Conservation (phyloP, 1,284 basidiomycete genomes). For the Apiotrichum sp. region DNA sequence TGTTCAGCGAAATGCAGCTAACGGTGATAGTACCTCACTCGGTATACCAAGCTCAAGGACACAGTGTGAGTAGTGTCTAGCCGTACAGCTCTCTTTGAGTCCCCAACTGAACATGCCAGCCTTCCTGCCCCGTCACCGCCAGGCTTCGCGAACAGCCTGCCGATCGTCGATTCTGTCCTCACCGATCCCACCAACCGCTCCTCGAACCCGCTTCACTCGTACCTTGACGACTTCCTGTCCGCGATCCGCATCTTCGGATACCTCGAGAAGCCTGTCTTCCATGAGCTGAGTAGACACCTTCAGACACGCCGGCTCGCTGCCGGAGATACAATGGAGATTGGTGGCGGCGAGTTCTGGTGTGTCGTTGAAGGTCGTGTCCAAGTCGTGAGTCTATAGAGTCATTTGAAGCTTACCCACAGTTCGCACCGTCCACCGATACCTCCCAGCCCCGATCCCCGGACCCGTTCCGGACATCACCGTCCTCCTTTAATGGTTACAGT, state of each 20-base stretch:
- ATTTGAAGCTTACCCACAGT: slow-evolving; percentile 40
- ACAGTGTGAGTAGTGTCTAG: slow-evolving; percentile 52
- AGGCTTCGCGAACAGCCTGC: slow-evolving; percentile 27
- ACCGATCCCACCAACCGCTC: slow-evolving; percentile 59
- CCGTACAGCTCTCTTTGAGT: too few relatives aligned
- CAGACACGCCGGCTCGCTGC: slow-evolving; percentile 87
- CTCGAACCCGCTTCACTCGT: slow-evolving; percentile 75
- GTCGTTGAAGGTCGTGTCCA: slow-evolving; percentile 78
- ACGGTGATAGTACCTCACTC: slow-evolving; percentile 42
- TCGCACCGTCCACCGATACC: slow-evolving; percentile 52
- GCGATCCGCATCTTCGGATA: slow-evolving; percentile 94
- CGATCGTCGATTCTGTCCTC: slow-evolving; percentile 49
- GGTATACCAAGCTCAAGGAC: slow-evolving; percentile 70
- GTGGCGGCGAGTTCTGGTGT: slow-evolving; percentile 91
- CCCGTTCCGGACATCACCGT: slow-evolving; percentile 12
- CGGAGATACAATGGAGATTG: slow-evolving; percentile 70
- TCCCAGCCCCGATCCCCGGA: slow-evolving; percentile 23
- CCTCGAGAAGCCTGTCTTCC: slow-evolving; percentile 90
- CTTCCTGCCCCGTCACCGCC: slow-evolving; percentile 34
- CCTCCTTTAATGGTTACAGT: slow-evolving; percentile 77
- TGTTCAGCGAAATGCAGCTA: slow-evolving; percentile 20
- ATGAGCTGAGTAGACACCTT: slow-evolving; percentile 85
- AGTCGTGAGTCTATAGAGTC: slow-evolving; percentile 28
- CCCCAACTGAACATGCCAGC: neutral
- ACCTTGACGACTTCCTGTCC: slow-evolving; percentile 88